A percentile compares a stretch with the other conserved stretches of the same genome.
phyloP scores from a whole-genome alignment of 2,329 filamentous ascomycete species.

The Colletotrichum sp. region DNA sequence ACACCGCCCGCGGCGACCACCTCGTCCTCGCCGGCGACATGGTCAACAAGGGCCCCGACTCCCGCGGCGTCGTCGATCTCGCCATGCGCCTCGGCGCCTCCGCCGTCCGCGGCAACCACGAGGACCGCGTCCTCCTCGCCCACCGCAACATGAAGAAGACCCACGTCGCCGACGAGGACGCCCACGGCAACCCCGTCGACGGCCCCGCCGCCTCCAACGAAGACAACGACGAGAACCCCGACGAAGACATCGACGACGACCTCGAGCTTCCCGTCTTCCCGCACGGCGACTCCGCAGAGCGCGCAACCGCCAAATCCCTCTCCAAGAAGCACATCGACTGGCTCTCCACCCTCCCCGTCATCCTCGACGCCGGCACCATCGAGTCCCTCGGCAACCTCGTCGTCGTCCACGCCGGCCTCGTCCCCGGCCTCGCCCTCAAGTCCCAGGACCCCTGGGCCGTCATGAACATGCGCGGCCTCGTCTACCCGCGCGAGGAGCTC shows the following conservation, averaged over 20 bases:
- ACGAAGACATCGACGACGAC: slow-evolving; percentile 24
- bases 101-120: slow-evolving; percentile 90
- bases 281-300: slow-evolving; percentile 43
- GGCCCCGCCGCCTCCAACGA: slow-evolving; percentile 27
- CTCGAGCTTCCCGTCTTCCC: slow-evolving; percentile 27
- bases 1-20: slow-evolving; percentile 64
- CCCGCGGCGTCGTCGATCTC: slow-evolving; percentile 75
- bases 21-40: slow-evolving; percentile 80
- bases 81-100: slow-evolving; percentile 77
- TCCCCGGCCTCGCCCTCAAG: slow-evolving; percentile 74
- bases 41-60: slow-evolving; percentile 87
- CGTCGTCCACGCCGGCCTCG: slow-evolving; percentile 85
- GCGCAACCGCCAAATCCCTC: slow-evolving; percentile 62
- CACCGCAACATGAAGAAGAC: slow-evolving; percentile 48
- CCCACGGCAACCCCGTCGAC: slow-evolving; percentile 23
- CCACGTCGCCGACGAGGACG: slow-evolving; percentile 25
- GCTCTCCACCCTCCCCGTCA: slow-evolving; percentile 77
- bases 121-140: slow-evolving; percentile 81
- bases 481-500: slow-evolving; percentile 52
- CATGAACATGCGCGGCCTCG: slow-evolving; percentile 91
- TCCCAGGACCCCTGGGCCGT: slow-evolving; percentile 78
- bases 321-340: slow-evolving; percentile 67
- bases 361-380: slow-evolving; percentile 73
- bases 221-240: slow-evolving; percentile 27
- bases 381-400: slow-evolving; percentile 56